Evolutionary conservation across 2,329 filamentous ascomycete species (phyloP).

Genomic region (Arthrobotrys megalospora): DNA sequence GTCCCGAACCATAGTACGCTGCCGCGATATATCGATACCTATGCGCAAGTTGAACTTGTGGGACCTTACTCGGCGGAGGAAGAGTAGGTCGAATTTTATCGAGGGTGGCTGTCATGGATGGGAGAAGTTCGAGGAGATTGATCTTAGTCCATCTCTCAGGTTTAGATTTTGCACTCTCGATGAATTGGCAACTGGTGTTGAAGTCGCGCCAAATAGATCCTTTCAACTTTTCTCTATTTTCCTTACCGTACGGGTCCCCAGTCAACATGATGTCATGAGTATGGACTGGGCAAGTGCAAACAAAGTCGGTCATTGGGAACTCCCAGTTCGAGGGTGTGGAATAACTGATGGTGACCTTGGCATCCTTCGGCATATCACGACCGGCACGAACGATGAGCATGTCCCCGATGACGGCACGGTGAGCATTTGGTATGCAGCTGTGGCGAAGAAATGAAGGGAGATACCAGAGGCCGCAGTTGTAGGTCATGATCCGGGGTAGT

Average conservation of each 20-base stretch:
- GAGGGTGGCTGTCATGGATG: constrained; percentile 14
- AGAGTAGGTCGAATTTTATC: constrained; percentile 18
- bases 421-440: constrained; percentile 53
- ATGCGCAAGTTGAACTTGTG: constrained; percentile 50
- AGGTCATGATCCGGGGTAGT: neutral
- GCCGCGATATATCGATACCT: constrained; percentile 45
- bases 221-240: constrained; percentile 1
- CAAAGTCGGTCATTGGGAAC: constrained; percentile 35
- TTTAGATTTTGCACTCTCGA: constrained; percentile 29
- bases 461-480: constrained; percentile 50
- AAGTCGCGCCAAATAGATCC: constrained; percentile 34
- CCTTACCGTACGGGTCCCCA: neutral
- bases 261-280: constrained; percentile 21
- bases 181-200: constrained; percentile 15
- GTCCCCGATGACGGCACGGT: constrained; percentile 48
- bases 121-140: constrained; percentile 24
- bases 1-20: constrained; percentile 35
- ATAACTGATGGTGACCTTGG: constrained; percentile 39
- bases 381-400: constrained; percentile 54
- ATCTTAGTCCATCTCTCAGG: constrained; percentile 43
- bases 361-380: constrained; percentile 44
- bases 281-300: constrained; percentile 48
- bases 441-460: constrained; percentile 53
- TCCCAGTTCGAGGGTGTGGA: constrained; percentile 50
- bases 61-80: constrained; percentile 21